Percentiles rank a stretch among this genome's conserved stretches.
These are phyloP conservation scores for Tulasnella sp. DNA, from an alignment of 768 basidiomycete species.

Conservation along the genomic window DNA sequence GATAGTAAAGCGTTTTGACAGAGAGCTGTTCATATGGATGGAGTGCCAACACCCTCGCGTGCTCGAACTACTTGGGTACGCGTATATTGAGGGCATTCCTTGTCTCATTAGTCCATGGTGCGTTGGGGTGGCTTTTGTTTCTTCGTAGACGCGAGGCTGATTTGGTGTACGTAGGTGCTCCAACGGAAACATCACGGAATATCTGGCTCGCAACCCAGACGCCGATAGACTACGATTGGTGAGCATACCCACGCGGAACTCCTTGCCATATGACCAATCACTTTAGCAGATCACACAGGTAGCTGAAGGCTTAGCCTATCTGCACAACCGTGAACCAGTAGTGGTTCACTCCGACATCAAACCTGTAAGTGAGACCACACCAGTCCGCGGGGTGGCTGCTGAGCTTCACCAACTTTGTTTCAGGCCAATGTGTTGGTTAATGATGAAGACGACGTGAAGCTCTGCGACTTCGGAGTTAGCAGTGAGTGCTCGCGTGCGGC, in stretches of 20 bases:
- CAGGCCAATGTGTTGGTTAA: conserved; percentile 29
- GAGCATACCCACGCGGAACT: background rate
- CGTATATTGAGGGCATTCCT: conserved; percentile 2
- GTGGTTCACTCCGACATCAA: conserved; percentile 38
- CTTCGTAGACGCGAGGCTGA: background rate
- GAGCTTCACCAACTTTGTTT: background rate
- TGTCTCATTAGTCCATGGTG: conserved; percentile 28
- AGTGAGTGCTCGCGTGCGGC: background rate
- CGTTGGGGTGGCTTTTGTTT: background rate
- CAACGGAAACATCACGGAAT: conserved; percentile 24
- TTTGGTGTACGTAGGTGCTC: background rate
- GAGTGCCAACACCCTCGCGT: conserved; percentile 17
- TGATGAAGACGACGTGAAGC: conserved; percentile 15
- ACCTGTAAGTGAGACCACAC: conserved; percentile 30
- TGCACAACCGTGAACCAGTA: conserved; percentile 34
- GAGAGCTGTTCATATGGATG: conserved; percentile 21
- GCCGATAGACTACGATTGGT: background rate
- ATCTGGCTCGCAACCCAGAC: background rate
- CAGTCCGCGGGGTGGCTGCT: background rate
- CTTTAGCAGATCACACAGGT: conserved; percentile 28
- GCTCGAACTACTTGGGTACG: conserved; percentile 15
- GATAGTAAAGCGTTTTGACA: conserved; percentile 8
- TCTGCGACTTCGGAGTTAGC: conserved; percentile 31
- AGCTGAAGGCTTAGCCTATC: conserved; percentile 35
- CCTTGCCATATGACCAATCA: background rate